A percentile compares a stretch with the other conserved stretches of the same genome.
Evolutionary conservation across 257 asterid species (phyloP).

Genomic region (Ehretia macrophylla): DNA sequence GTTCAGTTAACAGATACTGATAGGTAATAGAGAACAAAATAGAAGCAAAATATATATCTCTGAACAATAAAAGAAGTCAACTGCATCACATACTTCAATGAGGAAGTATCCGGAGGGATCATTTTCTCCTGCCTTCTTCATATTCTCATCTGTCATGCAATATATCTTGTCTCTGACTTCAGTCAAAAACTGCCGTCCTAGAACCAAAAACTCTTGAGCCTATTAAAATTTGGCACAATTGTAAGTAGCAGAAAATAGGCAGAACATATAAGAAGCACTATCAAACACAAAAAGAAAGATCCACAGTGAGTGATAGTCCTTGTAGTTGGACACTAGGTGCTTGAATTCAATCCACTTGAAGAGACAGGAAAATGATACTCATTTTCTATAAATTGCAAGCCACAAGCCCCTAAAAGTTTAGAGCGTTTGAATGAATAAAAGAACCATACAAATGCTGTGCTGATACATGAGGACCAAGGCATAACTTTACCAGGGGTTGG

Average conservation of each 20-base stretch:
- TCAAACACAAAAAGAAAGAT: neutral
- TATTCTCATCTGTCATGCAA: conserved; percentile 76
- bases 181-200: conserved; percentile 79
- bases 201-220: conserved; percentile 84
- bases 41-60: neutral
- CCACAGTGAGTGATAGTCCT: neutral
- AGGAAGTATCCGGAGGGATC: conserved; percentile 90
- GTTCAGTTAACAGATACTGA: conserved; percentile 3
- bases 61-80: conserved; percentile 8
- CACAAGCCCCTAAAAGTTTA: too few species aligned
- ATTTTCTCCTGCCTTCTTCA: conserved; percentile 54
- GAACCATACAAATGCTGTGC: too few species aligned
- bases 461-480: too few species aligned
- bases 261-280: neutral
- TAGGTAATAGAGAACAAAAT: neutral
- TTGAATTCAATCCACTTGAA: neutral
- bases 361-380: too few species aligned
- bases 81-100: conserved; percentile 52
- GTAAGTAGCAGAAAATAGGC: conserved; percentile 14
- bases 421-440: too few species aligned
- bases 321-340: too few species aligned
- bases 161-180: conserved; percentile 76
- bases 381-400: too few species aligned
- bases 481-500: too few species aligned
- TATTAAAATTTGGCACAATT: conserved; percentile 25